Base-by-base conservation (phyloP, 108 stramenopile species). In the Cyclotella cryptica region DNA sequence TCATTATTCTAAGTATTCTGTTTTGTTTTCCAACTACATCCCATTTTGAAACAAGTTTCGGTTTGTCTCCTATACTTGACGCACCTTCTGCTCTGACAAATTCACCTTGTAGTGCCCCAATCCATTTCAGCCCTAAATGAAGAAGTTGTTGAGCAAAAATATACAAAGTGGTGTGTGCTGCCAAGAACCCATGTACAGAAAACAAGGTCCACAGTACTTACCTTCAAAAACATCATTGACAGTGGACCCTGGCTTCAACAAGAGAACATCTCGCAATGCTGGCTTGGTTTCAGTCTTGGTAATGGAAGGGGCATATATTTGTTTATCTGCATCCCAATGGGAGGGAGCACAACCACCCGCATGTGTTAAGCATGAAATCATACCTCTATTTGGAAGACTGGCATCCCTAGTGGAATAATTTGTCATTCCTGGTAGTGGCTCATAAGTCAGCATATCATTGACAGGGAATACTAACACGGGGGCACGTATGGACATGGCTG, bases 231-330 rank as follows among this genome's bases (percentile, higher is more conserved):
- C 88, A 81, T 96, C 93, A 42, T 93, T 88, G 1, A 96, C 93
- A 18, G 92, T 96, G 15, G 93, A 94, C 17, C 96, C 91, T 13
- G 90, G 91, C 62, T 93, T 96, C 90, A 96, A 90, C 13, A 88
- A 49, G 17, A 94, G 45, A 15, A 88, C 89, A 74, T 94, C 92
- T 45, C 92, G 66, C n/a, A 94, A 69, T 10, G 72, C 71, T 46
- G 62, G 68, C 47, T 73, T 69, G 13, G 26, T 18, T 28, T 71
- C 53, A 28, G 44, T 53, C 21, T 84, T 86, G 29, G 18, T 68
- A 27, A 26, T 54, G 14, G 64, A 45, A 2, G 66, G 42, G 54
- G 61, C 11, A 42, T 93, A 89, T 15, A 46, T 18, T 35, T 64
- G 17, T 68, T 70, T 79, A 10, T 77, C 54, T 15, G 42, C 39